Base-by-base conservation (phyloP, 2,329 filamentous ascomycete species). In the Aschersonia sp. region DNA sequence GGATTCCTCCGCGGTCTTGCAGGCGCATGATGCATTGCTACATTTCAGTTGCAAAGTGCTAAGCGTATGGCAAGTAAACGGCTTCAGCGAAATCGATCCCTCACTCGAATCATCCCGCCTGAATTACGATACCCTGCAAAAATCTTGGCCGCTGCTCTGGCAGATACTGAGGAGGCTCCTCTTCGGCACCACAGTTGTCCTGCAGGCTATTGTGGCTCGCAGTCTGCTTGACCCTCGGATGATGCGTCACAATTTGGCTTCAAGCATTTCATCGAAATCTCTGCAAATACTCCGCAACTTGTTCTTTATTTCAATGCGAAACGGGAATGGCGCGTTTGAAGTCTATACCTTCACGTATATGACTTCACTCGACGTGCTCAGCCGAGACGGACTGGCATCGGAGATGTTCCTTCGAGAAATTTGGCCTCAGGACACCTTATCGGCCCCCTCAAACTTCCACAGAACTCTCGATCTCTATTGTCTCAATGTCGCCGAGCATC, bases 261-360 rank as follows among this genome's bases (percentile, higher is more conserved):
- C 85, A 0, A 67, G 70, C 10, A 67, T 92, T 12, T 85, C 86
- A 5, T 70, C 78, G 44, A 85, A 85, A 60, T 78, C 82, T 1
- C 72, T 95, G 12, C 80, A 84, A 51, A 79, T 78, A 9, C 74
- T 95, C 9, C 80, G 87, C 31, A 84, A 86, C 56, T 67, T 94
- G 28, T 87, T 82, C 64, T 95, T 95, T 61, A 79, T 95, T 52
- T 87, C 86, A 0, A 82, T 80, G 10, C 76, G 85, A 40, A 75
- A 85, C 48, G 82, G 84, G 28, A 80, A 83, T 48, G 78, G 76
- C 51, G 75, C 79, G 1, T 94, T 94, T 57, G 86, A 89, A 47
- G 84, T 87, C 50, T 91, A 94, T 63, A 80, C 77, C 2, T 95
- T 95, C 59, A 82, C 87, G 30, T 88, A 89, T 56, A 73, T 94